Conservation (phyloP, 2,329 filamentous ascomycete genomes). For the Trichophyton rubrum region DNA sequence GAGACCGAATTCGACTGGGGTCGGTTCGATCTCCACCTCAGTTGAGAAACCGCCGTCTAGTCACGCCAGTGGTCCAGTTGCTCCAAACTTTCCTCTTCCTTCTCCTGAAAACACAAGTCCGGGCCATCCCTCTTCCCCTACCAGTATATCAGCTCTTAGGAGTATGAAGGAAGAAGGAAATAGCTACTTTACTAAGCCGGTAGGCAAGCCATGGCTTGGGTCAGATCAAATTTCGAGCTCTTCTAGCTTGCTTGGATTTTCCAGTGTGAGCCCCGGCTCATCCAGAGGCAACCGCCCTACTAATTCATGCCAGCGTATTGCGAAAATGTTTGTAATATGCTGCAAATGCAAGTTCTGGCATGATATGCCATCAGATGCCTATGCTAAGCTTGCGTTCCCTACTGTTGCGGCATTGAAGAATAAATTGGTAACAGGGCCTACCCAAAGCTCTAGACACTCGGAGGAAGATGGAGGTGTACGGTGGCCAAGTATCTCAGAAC, state of each 20-base stretch:
- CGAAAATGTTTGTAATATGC: conserved; percentile 33
- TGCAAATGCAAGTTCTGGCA: conserved; percentile 34
- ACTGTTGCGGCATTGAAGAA: not conserved
- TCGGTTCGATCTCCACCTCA: not conserved
- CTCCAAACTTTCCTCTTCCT: not conserved
- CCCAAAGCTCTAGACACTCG: not conserved
- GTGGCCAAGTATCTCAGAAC: not conserved
- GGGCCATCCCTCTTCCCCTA: not conserved
- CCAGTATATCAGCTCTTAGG: not conserved
- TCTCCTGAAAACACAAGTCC: not conserved
- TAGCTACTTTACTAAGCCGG: not conserved
- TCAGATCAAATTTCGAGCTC: conserved; percentile 2
- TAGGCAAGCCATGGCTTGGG: conserved; percentile 3
- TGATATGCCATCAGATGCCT: conserved; percentile 30
- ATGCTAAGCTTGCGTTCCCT: conserved; percentile 25
- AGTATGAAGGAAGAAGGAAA: not conserved
- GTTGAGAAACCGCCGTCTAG: not conserved
- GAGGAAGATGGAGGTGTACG: not conserved
- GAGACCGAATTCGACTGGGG: not conserved
- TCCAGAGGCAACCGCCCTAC: not conserved
- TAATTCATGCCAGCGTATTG: conserved; percentile 14
- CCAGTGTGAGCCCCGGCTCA: not conserved
- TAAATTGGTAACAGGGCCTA: not conserved
- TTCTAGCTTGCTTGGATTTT: not conserved
- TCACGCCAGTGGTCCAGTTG: not conserved